phyloP scores from a whole-genome alignment of 306 rosid genomes.

The Ormosia emarginata region DNA sequence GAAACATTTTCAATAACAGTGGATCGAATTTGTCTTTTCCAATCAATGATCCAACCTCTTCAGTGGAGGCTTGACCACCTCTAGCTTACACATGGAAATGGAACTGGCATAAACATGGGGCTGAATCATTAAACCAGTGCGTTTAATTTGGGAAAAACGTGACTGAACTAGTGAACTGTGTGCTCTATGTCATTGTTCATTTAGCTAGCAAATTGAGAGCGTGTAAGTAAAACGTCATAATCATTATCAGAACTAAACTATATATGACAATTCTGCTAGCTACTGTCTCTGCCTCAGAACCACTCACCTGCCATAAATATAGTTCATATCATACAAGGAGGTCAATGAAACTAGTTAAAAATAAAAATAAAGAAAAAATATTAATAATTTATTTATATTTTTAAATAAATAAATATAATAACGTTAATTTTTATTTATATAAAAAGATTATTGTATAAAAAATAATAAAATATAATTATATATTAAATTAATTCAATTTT shows the following conservation, averaged over 20 bases:
- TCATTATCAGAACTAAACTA: neutral
- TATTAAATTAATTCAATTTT: too few species aligned
- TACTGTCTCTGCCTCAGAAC: neutral
- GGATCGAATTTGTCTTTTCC: neutral
- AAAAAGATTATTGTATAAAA: too few species aligned
- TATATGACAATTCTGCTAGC: neutral
- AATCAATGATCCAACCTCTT: neutral
- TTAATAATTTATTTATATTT: too few species aligned
- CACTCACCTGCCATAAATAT: neutral
- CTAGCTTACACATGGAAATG: too few species aligned
- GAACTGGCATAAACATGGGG: neutral
- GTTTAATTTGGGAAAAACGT: neutral
- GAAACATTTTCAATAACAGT: neutral
- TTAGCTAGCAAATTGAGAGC: neutral
- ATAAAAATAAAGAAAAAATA: too few species aligned
- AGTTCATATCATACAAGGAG: neutral
- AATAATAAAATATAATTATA: too few species aligned
- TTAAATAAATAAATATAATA: too few species aligned
- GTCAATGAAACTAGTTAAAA: too few species aligned
- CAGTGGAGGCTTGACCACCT: too few species aligned
- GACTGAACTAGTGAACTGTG: neutral
- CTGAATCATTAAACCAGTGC: neutral
- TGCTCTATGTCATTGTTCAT: too few species aligned
- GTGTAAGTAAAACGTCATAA: neutral
- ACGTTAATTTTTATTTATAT: too few species aligned